Percentiles rank a stretch among this genome's conserved stretches.
Evolutionary conservation across 164 flowering plant species (phyloP).

Genomic region (Vitis vinifera): DNA sequence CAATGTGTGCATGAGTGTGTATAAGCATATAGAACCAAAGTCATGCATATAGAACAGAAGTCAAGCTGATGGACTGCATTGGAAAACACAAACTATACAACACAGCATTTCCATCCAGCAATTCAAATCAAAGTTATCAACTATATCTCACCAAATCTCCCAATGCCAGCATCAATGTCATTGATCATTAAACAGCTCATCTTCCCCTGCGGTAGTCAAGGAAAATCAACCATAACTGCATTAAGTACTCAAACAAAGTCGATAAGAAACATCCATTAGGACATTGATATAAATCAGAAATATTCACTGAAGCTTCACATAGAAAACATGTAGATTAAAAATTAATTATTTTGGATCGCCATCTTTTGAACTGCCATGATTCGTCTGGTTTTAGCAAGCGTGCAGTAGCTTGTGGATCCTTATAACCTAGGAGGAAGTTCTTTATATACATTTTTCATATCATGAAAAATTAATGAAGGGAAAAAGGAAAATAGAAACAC

Average conservation of each 20-base stretch:
- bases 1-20: no score
- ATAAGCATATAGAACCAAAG: no score
- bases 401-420: no score
- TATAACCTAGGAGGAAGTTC: no score
- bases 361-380: background rate
- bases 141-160: conserved; percentile 78
- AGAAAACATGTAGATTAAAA: background rate
- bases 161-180: conserved; percentile 96
- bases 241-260: background rate
- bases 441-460: no score
- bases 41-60: background rate
- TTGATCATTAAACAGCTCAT: conserved; percentile 95
- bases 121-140: conserved; percentile 4
- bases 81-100: background rate
- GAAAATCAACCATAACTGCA: conserved; percentile 6
- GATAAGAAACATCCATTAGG: background rate
- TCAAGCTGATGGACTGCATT: background rate
- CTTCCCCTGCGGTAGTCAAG: conserved; percentile 63
- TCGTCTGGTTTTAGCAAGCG: background rate
- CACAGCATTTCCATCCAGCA: no score
- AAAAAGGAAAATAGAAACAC: no score
- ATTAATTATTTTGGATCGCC: background rate
- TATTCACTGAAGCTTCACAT: background rate
- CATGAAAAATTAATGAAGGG: no score
- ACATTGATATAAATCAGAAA: background rate